Percentiles rank a stretch among this genome's conserved stretches.
Evolutionary conservation across 208 protist genomes (phyloP).

Genomic region (Trichomonas vaginalis): DNA sequence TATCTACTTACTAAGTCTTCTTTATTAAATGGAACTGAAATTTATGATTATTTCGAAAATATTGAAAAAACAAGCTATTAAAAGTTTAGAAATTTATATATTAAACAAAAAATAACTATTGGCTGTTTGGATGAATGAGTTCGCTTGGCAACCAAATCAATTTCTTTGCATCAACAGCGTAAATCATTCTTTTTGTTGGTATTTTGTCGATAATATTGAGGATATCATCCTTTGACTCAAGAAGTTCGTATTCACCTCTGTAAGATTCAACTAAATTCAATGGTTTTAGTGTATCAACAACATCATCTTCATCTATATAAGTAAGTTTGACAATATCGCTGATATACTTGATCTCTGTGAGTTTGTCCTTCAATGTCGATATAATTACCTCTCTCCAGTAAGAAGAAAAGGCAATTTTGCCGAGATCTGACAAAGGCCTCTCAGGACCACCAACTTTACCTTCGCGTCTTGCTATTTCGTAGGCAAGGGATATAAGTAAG

Average conservation of each 20-base stretch:
- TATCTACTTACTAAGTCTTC: too few species aligned
- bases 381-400: constrained; percentile 42
- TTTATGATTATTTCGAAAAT: too few species aligned
- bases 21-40: too few species aligned
- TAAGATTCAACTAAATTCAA: not conserved
- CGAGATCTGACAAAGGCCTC: constrained; percentile 91
- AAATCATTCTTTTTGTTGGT: not conserved
- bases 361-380: constrained; percentile 33
- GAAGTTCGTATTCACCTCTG: not conserved
- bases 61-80: too few species aligned
- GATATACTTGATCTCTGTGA: not conserved
- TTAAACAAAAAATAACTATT: too few species aligned
- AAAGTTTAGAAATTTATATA: too few species aligned
- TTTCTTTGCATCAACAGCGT: not conserved
- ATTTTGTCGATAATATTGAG: too few species aligned
- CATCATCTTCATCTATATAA: not conserved
- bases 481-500: constrained; percentile 87
- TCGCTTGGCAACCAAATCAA: not conserved
- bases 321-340: not conserved
- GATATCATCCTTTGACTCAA: too few species aligned
- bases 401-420: constrained; percentile 37
- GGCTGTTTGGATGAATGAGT: too few species aligned
- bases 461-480: constrained; percentile 81
- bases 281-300: not conserved
- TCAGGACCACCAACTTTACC: constrained; percentile 54